A percentile compares a stretch with the other conserved stretches of the same genome.
Conservation (phyloP, 768 basidiomycete species). For the Boletus huronensis region DNA sequence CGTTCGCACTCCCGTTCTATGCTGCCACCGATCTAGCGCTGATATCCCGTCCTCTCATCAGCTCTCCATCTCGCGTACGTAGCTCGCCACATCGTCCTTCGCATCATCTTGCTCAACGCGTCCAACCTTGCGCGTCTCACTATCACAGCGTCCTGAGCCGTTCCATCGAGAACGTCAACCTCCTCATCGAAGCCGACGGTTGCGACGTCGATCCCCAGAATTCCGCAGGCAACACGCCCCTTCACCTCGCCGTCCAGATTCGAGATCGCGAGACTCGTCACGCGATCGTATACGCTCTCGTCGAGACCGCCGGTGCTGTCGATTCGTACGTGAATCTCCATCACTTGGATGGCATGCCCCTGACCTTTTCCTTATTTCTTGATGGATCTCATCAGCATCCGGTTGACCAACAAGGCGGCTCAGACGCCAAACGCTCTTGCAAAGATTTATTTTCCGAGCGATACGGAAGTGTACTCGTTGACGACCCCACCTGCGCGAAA, state of each 20-base stretch:
- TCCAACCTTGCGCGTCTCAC: background rate
- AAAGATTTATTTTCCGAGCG: conserved; percentile 18
- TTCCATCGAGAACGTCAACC: conserved; percentile 19
- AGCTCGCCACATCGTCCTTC: background rate
- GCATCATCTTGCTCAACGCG: background rate
- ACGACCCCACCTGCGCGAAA: conserved; percentile 20
- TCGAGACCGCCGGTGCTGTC: conserved; percentile 21
- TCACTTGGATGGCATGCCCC: background rate
- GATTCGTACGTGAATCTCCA: conserved; percentile 20
- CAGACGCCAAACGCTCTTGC: conserved; percentile 27
- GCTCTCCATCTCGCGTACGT: conserved; percentile 34
- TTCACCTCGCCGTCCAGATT: conserved; percentile 27
- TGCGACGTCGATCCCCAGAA: conserved; percentile 31
- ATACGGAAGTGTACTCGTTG: conserved; percentile 16
- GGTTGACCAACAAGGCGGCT: conserved; percentile 23
- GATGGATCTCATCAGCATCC: conserved; percentile 13
- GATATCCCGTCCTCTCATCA: conserved; percentile 8
- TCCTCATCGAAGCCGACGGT: conserved; percentile 23
- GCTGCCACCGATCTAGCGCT: conserved; percentile 4
- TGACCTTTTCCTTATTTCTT: background rate
- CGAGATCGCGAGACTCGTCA: conserved; percentile 9
- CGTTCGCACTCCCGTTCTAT: conserved; percentile 20
- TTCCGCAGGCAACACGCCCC: conserved; percentile 24
- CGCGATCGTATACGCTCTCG: conserved; percentile 22
- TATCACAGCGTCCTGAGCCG: conserved; percentile 14